Percentiles rank a stretch among this genome's conserved stretches.
Conservation (phyloP, 2,329 filamentous ascomycete genomes). For the Hymenoscyphus repandus region DNA sequence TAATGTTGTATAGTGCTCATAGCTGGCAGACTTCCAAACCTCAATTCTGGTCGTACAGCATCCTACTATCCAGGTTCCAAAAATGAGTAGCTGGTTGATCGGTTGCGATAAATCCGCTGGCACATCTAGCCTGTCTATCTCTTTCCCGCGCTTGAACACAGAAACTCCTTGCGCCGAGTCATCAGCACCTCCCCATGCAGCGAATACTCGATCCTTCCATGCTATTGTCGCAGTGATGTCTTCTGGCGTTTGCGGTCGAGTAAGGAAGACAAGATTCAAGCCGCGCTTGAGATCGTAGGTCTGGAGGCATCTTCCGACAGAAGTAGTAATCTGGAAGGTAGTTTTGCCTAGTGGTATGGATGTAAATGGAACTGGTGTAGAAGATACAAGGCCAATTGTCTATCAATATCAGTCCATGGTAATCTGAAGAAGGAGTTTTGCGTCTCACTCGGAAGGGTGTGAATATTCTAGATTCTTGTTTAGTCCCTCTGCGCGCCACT, state of each 20-base stretch:
- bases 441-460: constrained; percentile 76
- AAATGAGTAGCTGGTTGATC: constrained; percentile 71
- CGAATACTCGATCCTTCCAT: constrained; percentile 82
- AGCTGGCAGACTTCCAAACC: constrained; percentile 78
- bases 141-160: constrained; percentile 89
- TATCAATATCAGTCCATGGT: constrained; percentile 35
- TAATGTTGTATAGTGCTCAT: constrained; percentile 88
- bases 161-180: constrained; percentile 65
- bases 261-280: constrained; percentile 89
- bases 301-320: constrained; percentile 81
- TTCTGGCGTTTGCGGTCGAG: constrained; percentile 79
- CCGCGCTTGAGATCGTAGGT: constrained; percentile 92
- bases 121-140: constrained; percentile 67
- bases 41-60: constrained; percentile 72
- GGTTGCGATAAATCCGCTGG: constrained; percentile 63
- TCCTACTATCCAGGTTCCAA: constrained; percentile 88
- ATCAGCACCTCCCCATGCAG: constrained; percentile 73
- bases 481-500: constrained; percentile 36
- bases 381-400: constrained; percentile 91
- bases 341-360: constrained; percentile 85
- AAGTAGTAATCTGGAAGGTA: constrained; percentile 96
- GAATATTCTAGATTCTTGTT: constrained; percentile 72
- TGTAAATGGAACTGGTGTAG: constrained; percentile 85
- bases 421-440: not conserved
- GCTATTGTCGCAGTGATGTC: constrained; percentile 81